Evolutionary conservation across 2,329 filamentous ascomycete species (phyloP).

Genomic region (Aspergillus clavatus): DNA sequence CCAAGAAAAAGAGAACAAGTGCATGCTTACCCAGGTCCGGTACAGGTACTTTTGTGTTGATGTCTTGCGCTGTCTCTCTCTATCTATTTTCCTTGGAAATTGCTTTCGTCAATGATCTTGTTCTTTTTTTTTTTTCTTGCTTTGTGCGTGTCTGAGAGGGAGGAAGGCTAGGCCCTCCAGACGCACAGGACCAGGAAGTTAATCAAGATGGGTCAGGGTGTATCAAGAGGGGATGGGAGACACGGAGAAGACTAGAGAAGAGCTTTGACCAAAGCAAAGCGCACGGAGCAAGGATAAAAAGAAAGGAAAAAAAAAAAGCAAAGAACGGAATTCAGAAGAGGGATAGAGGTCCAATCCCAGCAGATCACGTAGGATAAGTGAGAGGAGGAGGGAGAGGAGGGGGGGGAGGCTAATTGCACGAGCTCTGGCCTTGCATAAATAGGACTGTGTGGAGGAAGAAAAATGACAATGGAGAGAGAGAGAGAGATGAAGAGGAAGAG

Average conservation of each 20-base stretch:
- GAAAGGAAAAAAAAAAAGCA: background rate
- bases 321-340: background rate
- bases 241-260: no score
- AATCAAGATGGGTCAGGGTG: background rate
- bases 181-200: constrained; percentile 27
- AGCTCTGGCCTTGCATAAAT: no score
- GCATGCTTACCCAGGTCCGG: background rate
- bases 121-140: background rate
- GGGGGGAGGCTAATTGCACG: background rate
- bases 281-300: constrained; percentile 5
- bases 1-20: background rate
- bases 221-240: background rate
- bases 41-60: background rate
- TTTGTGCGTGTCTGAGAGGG: constrained; percentile 9
- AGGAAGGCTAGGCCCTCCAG: constrained; percentile 30
- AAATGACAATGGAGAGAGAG: background rate
- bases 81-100: background rate
- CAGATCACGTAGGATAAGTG: background rate
- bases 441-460: no score
- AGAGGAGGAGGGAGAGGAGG: constrained; percentile 2
- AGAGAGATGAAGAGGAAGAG: constrained; percentile 4
- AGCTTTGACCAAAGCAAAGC: constrained; percentile 4
- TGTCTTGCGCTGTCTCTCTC: no score
- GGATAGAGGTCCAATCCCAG: background rate
- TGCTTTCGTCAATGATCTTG: no score